Base-by-base conservation (phyloP, 768 basidiomycete species). In the Pleurotus ostreatus region DNA sequence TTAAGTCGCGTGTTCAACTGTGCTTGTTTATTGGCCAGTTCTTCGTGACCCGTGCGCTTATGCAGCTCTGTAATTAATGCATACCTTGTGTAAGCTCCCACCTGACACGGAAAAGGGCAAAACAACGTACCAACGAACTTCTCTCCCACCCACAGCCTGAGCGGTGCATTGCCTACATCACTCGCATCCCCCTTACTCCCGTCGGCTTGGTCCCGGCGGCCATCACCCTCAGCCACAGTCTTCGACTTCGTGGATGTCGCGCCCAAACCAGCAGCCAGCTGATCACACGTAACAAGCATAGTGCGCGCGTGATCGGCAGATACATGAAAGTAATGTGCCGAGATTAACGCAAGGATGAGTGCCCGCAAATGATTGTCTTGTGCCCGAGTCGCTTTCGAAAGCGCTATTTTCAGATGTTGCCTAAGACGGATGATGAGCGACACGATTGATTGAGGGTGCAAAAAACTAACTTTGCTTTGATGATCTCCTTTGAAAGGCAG, bases 341-440 rank as follows among this genome's bases (percentile, higher is more conserved):
- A 78, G 9, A 85, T 78, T 15, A 91, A 75, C 2, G 86, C 81
- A 15, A 92, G 73, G 2, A 90, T 74, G 1, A 89, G 71, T 11
- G 87, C 86, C 7, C 88, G 85, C 16, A 90, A 70, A 63, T 91
- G 81, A 59, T 89, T 92, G 58, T 92, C 89, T 16, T 78, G 82
- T 2, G 85, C 76, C 1, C 66, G 61, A 1, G 80, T 83, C 0
- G 83, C 80, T 12, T 85, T 71, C 11, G 78, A 74, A 1, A 92
- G 75, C 0, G 88, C 85, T 0, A 70, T 67, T 55, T 85, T 85
- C n/a, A 80, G 72, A 49, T 85, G 78, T 54, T 79, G 73, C 60
- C 86, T 88, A 63, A 12, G 7, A 44, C 0, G 49, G 48, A 47
- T 22, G 48, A 55, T 44, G 37, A 16, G 38, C 22, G 46, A 55